Conservation (phyloP, 164 flowering plant species). For the Aristolochia fimbriata region DNA sequence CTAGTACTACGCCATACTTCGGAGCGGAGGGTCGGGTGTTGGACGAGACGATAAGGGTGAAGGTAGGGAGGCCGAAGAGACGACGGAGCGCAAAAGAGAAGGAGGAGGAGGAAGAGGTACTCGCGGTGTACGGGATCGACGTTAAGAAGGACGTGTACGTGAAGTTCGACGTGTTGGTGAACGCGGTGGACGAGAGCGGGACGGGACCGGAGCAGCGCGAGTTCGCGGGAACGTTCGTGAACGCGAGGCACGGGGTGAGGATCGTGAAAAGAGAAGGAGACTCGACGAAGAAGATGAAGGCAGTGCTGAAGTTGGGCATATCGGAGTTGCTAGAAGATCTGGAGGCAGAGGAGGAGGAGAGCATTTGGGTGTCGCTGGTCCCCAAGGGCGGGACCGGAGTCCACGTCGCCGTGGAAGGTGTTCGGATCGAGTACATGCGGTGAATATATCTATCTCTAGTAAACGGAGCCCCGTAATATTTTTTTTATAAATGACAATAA, state of each 20-base stretch:
- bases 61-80: constrained; percentile 5
- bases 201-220: constrained; percentile 18
- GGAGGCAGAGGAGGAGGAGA: constrained; percentile 22
- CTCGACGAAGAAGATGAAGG: constrained; percentile 11
- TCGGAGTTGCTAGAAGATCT: constrained; percentile 19
- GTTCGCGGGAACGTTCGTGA: constrained; percentile 23
- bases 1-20: constrained; percentile 1
- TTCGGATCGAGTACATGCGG: constrained; percentile 16
- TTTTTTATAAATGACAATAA: no score
- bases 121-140: constrained; percentile 16
- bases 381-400: constrained; percentile 19
- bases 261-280: constrained; percentile 12
- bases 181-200: constrained; percentile 12
- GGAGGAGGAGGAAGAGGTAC: constrained; percentile 9
- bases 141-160: constrained; percentile 16
- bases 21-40: constrained; percentile 12
- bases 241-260: constrained; percentile 14
- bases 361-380: constrained; percentile 20
- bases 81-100: constrained; percentile 1
- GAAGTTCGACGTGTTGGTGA: constrained; percentile 23
- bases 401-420: constrained; percentile 15
- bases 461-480: no score
- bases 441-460: no score
- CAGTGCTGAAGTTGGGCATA: constrained; percentile 17
- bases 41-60: constrained; percentile 10